These are phyloP conservation scores for Rutstroemia sydowiana DNA, from an alignment of 2,329 filamentous ascomycete species.

Conservation along the genomic window DNA sequence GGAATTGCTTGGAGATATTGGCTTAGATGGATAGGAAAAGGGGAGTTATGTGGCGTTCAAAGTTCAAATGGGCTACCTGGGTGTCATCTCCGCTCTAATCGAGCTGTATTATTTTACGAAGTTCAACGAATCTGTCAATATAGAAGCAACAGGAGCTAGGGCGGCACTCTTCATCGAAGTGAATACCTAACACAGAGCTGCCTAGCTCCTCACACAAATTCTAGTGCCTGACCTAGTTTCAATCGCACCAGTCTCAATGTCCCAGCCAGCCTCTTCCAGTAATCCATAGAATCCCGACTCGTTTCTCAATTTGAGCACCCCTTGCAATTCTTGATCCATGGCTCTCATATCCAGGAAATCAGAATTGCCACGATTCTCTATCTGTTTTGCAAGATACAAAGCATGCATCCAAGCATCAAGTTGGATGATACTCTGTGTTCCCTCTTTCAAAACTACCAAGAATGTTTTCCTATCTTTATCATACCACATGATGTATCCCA, in stretches of 20 bases:
- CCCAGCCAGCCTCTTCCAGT: slow-evolving; percentile 51
- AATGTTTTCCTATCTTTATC: slow-evolving; percentile 38
- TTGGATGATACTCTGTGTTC: slow-evolving; percentile 41
- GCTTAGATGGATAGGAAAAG: background rate
- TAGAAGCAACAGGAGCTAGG: background rate
- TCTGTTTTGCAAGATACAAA: slow-evolving; percentile 32
- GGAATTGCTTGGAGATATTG: background rate
- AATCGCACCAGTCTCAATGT: slow-evolving; percentile 54
- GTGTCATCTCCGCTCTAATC: background rate
- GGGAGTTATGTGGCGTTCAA: no score
- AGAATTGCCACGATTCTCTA: background rate
- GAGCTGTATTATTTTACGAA: background rate
- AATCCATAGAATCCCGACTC: slow-evolving; percentile 25
- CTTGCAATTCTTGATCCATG: background rate
- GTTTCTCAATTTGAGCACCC: background rate
- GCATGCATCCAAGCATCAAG: slow-evolving; percentile 58
- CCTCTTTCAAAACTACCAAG: slow-evolving; percentile 57
- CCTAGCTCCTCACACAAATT: slow-evolving; percentile 17
- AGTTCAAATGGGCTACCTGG: background rate
- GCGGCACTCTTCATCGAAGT: background rate
- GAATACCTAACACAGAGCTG: background rate
- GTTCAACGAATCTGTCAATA: background rate
- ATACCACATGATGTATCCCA: slow-evolving; percentile 57
- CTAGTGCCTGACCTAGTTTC: slow-evolving; percentile 53
- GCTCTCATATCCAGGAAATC: background rate